These are phyloP conservation scores for Peterozyma toletana DNA, from an alignment of 805 yeast genomes.

Conservation along the genomic window DNA sequence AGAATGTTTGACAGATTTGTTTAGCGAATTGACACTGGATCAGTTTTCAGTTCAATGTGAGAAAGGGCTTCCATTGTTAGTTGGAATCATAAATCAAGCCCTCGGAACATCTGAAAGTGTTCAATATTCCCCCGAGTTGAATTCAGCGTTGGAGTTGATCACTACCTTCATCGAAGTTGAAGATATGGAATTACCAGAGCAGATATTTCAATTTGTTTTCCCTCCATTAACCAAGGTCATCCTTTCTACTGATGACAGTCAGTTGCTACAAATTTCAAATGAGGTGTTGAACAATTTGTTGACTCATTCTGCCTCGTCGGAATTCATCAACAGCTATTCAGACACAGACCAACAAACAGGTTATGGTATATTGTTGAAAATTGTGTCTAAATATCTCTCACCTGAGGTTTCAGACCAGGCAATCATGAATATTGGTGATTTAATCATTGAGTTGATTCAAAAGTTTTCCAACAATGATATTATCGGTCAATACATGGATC, in stretches of 20 bases:
- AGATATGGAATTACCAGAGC: conserved; percentile 23
- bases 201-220: conserved; percentile 34
- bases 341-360: conserved; percentile 36
- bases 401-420: conserved; percentile 75
- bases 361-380: conserved; percentile 47
- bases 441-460: conserved; percentile 20
- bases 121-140: conserved; percentile 55
- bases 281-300: conserved; percentile 64
- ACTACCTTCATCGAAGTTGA: conserved; percentile 34
- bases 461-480: conserved; percentile 25
- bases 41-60: conserved; percentile 42
- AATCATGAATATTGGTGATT: conserved; percentile 67
- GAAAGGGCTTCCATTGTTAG: conserved; percentile 43
- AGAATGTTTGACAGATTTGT: conserved; percentile 58
- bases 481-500: conserved; percentile 36
- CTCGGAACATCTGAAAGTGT: conserved; percentile 21
- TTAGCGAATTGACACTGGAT: conserved; percentile 36
- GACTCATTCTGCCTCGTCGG: conserved; percentile 24
- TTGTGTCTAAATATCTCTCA: conserved; percentile 62
- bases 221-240: conserved; percentile 34
- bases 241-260: conserved; percentile 56
- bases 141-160: conserved; percentile 51
- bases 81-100: conserved; percentile 28
- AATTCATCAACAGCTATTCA: conserved; percentile 22
- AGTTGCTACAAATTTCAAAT: conserved; percentile 68